These are phyloP conservation scores for Ophiostoma piceae DNA, from an alignment of 2,329 filamentous ascomycete genomes.

Conservation along the genomic window DNA sequence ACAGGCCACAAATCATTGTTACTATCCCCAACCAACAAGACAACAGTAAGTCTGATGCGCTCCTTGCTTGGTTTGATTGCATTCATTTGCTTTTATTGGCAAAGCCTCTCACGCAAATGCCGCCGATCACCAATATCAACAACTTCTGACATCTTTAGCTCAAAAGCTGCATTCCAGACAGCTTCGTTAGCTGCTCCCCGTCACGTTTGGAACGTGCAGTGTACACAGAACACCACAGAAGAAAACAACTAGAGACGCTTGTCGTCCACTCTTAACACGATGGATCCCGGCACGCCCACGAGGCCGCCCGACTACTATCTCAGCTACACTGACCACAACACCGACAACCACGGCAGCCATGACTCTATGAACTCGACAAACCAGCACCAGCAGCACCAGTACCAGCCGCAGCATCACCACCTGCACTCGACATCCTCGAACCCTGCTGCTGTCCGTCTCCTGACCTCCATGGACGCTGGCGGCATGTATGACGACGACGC, in stretches of 20 bases:
- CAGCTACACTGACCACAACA: slow-evolving; percentile 51
- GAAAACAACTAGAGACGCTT: slow-evolving; percentile 11
- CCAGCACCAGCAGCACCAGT: slow-evolving; percentile 32
- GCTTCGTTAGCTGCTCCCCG: neutral
- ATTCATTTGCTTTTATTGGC: slow-evolving; percentile 1
- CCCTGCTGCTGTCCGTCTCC: slow-evolving; percentile 52
- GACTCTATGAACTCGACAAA: slow-evolving; percentile 40
- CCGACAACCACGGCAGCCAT: slow-evolving; percentile 50
- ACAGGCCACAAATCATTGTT: neutral
- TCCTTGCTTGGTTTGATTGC: neutral
- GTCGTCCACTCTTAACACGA: slow-evolving; percentile 29
- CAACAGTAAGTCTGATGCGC: neutral
- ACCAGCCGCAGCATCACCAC: neutral
- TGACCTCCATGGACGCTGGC: slow-evolving; percentile 55
- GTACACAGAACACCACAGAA: neutral
- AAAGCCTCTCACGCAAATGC: slow-evolving; percentile 1
- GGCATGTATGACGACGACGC: slow-evolving; percentile 22
- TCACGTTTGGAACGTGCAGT: neutral
- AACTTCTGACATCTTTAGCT: neutral
- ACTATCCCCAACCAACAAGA: neutral
- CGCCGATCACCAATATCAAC: slow-evolving; percentile 2
- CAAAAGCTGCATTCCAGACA: neutral
- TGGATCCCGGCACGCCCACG: slow-evolving; percentile 49
- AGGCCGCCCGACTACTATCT: slow-evolving; percentile 52
- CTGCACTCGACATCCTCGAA: slow-evolving; percentile 32